These are phyloP conservation scores for Malus hybrid DNA, from an alignment of 331 rosid genomes.

Conservation along the genomic window DNA sequence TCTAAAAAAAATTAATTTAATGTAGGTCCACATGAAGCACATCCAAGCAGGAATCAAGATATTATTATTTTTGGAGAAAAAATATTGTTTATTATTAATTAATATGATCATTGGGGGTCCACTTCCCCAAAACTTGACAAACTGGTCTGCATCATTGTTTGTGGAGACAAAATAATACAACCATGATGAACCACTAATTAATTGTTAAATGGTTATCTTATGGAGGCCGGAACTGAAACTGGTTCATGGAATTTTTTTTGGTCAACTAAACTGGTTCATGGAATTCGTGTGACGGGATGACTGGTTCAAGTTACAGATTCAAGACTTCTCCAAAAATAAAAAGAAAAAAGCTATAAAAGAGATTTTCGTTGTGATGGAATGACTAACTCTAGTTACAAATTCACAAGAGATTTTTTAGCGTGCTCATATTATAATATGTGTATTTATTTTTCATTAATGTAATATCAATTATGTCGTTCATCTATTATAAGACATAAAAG, in stretches of 20 bases:
- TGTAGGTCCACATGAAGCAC: constrained; percentile 11
- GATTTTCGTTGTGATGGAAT: too few species aligned
- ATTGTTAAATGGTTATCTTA: constrained; percentile 12
- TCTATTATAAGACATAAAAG: too few species aligned
- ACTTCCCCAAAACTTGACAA: constrained; percentile 3
- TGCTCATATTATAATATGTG: too few species aligned
- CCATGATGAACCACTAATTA: background rate
- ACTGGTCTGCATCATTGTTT: constrained; percentile 3
- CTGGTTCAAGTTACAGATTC: background rate
- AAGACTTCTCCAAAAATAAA: too few species aligned
- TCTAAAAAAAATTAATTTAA: background rate
- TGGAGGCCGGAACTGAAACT: constrained; percentile 8
- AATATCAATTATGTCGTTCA: too few species aligned
- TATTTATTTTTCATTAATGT: too few species aligned
- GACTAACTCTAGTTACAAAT: too few species aligned
- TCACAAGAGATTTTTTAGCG: too few species aligned
- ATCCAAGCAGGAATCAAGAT: constrained; percentile 5
- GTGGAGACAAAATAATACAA: background rate
- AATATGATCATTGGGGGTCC: background rate
- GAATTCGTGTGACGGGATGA: background rate
- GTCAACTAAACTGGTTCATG: background rate
- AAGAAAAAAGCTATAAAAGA: too few species aligned
- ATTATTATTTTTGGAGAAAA: too few species aligned
- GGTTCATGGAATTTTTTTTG: too few species aligned
- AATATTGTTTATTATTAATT: background rate